Evolutionary conservation across 2,329 filamentous ascomycete genomes (phyloP).

Genomic region (Epichloe sibirici): DNA sequence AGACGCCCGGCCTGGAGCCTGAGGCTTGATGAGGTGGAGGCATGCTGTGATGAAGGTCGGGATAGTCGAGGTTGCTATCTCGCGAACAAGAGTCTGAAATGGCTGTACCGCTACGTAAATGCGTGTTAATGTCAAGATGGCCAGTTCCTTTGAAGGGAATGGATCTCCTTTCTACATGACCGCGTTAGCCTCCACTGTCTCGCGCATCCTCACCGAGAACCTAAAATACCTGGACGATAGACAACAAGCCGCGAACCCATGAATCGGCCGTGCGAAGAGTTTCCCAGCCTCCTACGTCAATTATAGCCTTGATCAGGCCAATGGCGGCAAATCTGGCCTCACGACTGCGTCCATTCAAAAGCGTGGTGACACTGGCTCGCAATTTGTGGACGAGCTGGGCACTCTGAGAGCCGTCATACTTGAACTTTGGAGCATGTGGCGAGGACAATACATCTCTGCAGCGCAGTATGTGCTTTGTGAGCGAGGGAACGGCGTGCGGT

Average conservation of each 20-base stretch:
- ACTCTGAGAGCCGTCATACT: slow-evolving; percentile 50
- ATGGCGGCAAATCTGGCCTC: slow-evolving; percentile 69
- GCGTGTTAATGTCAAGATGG: slow-evolving; percentile 63
- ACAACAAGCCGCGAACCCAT: slow-evolving; percentile 68
- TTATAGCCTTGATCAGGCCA: slow-evolving; percentile 64
- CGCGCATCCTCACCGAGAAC: neutral
- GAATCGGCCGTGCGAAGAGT: slow-evolving; percentile 58
- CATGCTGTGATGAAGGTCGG: slow-evolving; percentile 63
- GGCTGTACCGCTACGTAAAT: slow-evolving; percentile 76
- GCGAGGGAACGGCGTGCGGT: slow-evolving; percentile 57
- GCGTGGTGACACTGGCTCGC: slow-evolving; percentile 62
- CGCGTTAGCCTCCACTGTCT: slow-evolving; percentile 8
- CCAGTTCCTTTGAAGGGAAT: slow-evolving; percentile 60
- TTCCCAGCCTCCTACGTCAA: slow-evolving; percentile 80
- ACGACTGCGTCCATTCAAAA: slow-evolving; percentile 63
- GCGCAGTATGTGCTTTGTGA: slow-evolving; percentile 48
- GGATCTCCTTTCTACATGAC: slow-evolving; percentile 60
- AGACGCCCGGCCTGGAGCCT: slow-evolving; percentile 16
- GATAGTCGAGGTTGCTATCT: slow-evolving; percentile 76
- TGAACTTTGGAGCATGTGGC: slow-evolving; percentile 46
- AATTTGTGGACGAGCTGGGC: slow-evolving; percentile 68
- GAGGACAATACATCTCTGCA: slow-evolving; percentile 51
- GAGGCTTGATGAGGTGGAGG: slow-evolving; percentile 49
- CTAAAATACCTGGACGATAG: slow-evolving; percentile 54
- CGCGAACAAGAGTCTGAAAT: slow-evolving; percentile 71